Percentiles rank a stretch among this genome's conserved stretches.
phyloP scores from a whole-genome alignment of 2,329 filamentous ascomycete species.

The Verticillium tricorpus region DNA sequence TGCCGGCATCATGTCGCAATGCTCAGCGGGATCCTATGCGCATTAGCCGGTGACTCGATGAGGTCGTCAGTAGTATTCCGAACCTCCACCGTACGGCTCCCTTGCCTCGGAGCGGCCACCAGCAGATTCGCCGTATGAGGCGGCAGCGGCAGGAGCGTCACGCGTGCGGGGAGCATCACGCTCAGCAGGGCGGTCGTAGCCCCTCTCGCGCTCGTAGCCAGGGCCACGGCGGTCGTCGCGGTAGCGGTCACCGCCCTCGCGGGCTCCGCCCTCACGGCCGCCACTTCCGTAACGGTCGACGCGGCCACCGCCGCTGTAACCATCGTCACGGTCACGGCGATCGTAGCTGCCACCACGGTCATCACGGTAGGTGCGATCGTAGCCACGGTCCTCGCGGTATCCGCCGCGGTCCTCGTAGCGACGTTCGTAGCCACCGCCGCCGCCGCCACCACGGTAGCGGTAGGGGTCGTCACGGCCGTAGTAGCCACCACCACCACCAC shows the following conservation, averaged over 20 bases:
- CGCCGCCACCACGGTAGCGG: conserved; percentile 44
- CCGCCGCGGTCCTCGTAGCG: conserved; percentile 34
- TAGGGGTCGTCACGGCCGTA: conserved; percentile 52
- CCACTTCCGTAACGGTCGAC: conserved; percentile 27
- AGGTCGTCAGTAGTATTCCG: conserved; percentile 14
- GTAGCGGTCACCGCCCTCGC: conserved; percentile 27
- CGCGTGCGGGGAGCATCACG: conserved; percentile 35
- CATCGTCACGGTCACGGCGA: conserved; percentile 30
- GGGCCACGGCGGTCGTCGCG: conserved; percentile 27
- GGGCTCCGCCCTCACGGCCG: conserved; percentile 36
- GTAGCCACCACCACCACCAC: conserved; percentile 33
- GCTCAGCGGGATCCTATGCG: conserved; percentile 21
- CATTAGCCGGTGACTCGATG: conserved; percentile 3
- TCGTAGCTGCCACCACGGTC: conserved; percentile 39
- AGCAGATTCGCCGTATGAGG: conserved; percentile 31
- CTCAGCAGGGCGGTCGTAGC: conserved; percentile 41
- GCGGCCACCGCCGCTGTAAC: conserved; percentile 31
- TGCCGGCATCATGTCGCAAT: conserved; percentile 1
- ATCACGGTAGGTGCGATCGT: conserved; percentile 40
- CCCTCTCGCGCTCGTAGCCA: conserved; percentile 42
- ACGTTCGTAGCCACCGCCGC: conserved; percentile 40
- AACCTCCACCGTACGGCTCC: conserved; percentile 38
- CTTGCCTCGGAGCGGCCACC: conserved; percentile 33
- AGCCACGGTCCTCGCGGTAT: conserved; percentile 41
- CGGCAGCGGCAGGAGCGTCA: conserved; percentile 29